These are phyloP conservation scores for Dactylellina cionopaga DNA, from an alignment of 2,329 filamentous ascomycete species.

Conservation along the genomic window DNA sequence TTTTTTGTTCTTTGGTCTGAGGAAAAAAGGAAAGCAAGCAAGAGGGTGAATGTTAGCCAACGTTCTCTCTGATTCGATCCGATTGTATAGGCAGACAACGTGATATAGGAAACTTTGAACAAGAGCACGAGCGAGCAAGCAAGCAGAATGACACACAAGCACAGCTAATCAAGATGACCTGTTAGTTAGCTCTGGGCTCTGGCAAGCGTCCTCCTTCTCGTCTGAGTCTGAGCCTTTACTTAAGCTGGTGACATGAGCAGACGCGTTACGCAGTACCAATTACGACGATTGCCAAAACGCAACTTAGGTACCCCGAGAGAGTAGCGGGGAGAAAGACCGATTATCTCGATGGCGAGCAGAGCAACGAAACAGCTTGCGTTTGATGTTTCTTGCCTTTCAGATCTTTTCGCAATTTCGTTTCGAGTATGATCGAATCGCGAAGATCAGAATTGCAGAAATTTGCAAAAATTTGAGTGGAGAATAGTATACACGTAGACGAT, in stretches of 20 bases:
- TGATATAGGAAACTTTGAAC: conserved; percentile 38
- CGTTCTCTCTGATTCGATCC: conserved; percentile 35
- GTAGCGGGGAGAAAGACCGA: conserved; percentile 1
- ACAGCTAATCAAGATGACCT: conserved; percentile 36
- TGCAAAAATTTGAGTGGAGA: conserved; percentile 2
- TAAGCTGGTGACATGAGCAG: conserved; percentile 35
- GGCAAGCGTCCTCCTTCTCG: conserved; percentile 2
- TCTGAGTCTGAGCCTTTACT: conserved; percentile 23
- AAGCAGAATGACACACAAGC: conserved; percentile 44
- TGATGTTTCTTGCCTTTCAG: conserved; percentile 20
- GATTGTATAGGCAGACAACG: conserved; percentile 47
- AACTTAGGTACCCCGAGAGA: conserved; percentile 39
- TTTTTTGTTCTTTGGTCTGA: too few relatives aligned
- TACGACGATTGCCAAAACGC: conserved; percentile 53
- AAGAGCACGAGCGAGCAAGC: conserved; percentile 20
- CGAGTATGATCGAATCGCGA: conserved; percentile 38
- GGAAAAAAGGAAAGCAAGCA: not conserved
- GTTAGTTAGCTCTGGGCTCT: conserved; percentile 37
- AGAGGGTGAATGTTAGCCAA: conserved; percentile 19
- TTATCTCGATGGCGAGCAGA: conserved; percentile 35
- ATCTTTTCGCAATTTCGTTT: conserved; percentile 22
- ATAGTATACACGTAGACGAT: conserved; percentile 20
- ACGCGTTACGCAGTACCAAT: conserved; percentile 51
- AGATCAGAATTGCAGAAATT: conserved; percentile 20
- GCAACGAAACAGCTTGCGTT: conserved; percentile 51